These are phyloP conservation scores for Xylaria sp. DNA, from an alignment of 2,329 filamentous ascomycete species.

Conservation along the genomic window DNA sequence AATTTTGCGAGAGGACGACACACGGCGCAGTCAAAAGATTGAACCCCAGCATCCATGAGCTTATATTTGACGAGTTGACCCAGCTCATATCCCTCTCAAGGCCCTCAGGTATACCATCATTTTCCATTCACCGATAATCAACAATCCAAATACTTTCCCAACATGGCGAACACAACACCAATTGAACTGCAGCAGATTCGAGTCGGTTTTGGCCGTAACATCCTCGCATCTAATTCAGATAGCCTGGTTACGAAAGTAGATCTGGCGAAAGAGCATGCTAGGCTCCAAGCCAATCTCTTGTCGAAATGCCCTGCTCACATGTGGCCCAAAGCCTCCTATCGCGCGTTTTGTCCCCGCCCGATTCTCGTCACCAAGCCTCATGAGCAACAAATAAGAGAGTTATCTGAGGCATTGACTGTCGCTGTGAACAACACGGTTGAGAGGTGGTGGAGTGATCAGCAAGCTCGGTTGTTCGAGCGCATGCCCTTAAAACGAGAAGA, in stretches of 20 bases:
- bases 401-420: conserved; percentile 42
- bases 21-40: no score
- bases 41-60: no score
- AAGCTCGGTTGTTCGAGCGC: conserved; percentile 39
- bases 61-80: no score
- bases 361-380: conserved; percentile 43
- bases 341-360: conserved; percentile 41
- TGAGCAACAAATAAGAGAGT: conserved; percentile 36
- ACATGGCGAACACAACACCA: neutral
- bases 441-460: conserved; percentile 46
- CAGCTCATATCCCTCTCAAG: no score
- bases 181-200: conserved; percentile 11
- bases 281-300: conserved; percentile 7
- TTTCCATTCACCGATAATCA: neutral
- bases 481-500: conserved; percentile 45
- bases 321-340: conserved; percentile 41
- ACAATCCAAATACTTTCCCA: neutral
- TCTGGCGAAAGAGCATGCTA: neutral
- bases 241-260: neutral
- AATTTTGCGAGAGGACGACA: no score
- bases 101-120: neutral
- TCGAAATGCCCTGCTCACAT: conserved; percentile 24
- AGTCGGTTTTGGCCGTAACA: neutral
- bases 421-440: conserved; percentile 46
- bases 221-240: neutral